phyloP scores from a whole-genome alignment of 257 asterid species.

The Nicotiana sylvestris region DNA sequence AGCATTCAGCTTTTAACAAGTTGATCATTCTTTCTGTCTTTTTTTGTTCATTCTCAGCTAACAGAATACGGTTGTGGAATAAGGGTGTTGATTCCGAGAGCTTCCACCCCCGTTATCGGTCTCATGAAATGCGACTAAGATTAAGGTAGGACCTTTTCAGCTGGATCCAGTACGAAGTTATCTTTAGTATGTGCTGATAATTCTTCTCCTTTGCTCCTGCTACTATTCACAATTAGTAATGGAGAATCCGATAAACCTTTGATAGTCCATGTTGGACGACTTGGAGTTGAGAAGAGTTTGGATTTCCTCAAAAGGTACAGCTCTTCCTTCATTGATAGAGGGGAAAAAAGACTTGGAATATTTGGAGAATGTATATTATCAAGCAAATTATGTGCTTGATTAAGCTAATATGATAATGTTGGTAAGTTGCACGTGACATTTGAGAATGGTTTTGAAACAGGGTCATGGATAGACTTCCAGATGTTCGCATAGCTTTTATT shows the following conservation, averaged over 20 bases:
- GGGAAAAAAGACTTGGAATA: not conserved
- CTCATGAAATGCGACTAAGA: slow-evolving; percentile 69
- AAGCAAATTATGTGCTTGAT: not conserved
- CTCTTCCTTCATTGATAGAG: not conserved
- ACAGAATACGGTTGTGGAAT: slow-evolving; percentile 82
- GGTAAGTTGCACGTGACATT: not conserved
- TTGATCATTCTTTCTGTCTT: not conserved
- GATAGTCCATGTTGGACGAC: slow-evolving; percentile 88
- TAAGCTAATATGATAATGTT: not conserved
- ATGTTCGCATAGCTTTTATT: slow-evolving; percentile 78
- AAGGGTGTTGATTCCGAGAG: slow-evolving; percentile 98
- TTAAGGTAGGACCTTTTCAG: slow-evolving; percentile 42
- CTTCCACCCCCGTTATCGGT: slow-evolving; percentile 67
- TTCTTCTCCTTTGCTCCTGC: not conserved
- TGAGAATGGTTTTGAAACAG: slow-evolving; percentile 41
- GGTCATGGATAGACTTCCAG: slow-evolving; percentile 86
- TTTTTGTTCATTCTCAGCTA: slow-evolving; percentile 38
- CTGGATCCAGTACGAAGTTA: not conserved
- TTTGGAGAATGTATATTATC: not conserved
- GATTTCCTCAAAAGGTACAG: slow-evolving; percentile 77
- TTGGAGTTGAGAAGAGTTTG: slow-evolving; percentile 95
- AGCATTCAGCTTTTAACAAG: not conserved
- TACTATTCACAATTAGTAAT: slow-evolving; percentile 34
- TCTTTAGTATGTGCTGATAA: not conserved
- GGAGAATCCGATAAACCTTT: slow-evolving; percentile 89